phyloP scores from a whole-genome alignment of 345 rosid species.

The Gossypium longicalyx region DNA sequence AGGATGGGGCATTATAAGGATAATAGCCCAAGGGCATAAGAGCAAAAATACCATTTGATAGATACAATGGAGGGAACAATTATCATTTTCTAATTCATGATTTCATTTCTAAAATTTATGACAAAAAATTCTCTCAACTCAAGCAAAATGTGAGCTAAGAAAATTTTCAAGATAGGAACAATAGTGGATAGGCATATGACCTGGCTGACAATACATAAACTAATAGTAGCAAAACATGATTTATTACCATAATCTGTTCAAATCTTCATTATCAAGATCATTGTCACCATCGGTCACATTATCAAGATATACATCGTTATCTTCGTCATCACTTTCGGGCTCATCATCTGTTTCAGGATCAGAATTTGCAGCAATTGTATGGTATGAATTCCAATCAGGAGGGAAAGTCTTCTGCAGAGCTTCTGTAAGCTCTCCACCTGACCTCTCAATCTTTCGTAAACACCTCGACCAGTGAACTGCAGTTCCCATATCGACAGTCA shows the following conservation, averaged over 20 bases:
- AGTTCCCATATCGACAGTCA: slow-evolving; percentile 89
- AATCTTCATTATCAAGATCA: slow-evolving; percentile 21
- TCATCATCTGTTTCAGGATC: slow-evolving; percentile 28
- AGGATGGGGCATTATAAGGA: too few species aligned
- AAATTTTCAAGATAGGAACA: background rate
- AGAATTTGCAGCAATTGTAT: slow-evolving; percentile 27
- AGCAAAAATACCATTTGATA: too few species aligned
- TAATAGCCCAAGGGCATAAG: too few species aligned
- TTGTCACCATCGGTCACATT: slow-evolving; percentile 22
- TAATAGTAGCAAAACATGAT: background rate
- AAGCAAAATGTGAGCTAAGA: background rate
- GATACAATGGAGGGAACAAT: too few species aligned
- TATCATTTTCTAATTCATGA: too few species aligned
- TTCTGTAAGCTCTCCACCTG: slow-evolving; percentile 88
- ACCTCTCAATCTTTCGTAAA: slow-evolving; percentile 75
- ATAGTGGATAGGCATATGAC: background rate
- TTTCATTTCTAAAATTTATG: too few species aligned
- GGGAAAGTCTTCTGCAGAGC: slow-evolving; percentile 90
- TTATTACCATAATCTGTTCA: slow-evolving; percentile 7
- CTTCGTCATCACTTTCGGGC: slow-evolving; percentile 21
- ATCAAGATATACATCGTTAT: slow-evolving; percentile 17
- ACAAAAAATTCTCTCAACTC: too few species aligned
- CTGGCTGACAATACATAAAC: background rate
- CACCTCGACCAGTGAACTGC: slow-evolving; percentile 92
- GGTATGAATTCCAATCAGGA: slow-evolving; percentile 73